Evolutionary conservation across 768 basidiomycete species (phyloP).

Genomic region (Panaeolus papilionaceus): DNA sequence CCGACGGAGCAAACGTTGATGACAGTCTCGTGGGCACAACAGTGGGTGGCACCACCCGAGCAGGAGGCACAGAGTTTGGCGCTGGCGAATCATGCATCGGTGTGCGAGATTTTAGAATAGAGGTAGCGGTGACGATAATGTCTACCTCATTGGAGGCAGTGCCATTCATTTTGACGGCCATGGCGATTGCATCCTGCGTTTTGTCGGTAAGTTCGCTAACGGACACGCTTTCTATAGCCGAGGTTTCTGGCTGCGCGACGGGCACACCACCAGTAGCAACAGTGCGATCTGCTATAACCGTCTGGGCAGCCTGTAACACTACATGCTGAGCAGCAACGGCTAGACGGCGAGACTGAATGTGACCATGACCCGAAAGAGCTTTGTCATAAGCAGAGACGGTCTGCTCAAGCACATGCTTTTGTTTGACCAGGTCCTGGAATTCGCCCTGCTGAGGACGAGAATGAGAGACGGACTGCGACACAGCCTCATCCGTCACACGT

Average conservation of each 20-base stretch:
- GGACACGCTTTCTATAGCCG: conserved; percentile 55
- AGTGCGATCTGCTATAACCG: conserved; percentile 57
- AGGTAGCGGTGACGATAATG: conserved; percentile 75
- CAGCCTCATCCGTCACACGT: conserved; percentile 76
- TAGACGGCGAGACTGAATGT: conserved; percentile 59
- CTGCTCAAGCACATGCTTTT: conserved; percentile 76
- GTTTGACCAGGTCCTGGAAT: conserved; percentile 75
- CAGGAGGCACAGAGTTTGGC: conserved; percentile 23
- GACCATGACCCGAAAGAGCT: conserved; percentile 63
- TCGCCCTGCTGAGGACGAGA: conserved; percentile 51
- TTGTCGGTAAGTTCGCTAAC: conserved; percentile 58
- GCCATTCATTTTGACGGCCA: conserved; percentile 80
- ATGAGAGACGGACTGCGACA: conserved; percentile 66
- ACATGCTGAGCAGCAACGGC: conserved; percentile 83
- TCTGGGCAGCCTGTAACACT: conserved; percentile 82
- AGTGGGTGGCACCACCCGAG: conserved; percentile 24
- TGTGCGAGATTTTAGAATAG: conserved; percentile 51
- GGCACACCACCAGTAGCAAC: conserved; percentile 45
- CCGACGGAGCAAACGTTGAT: conserved; percentile 31
- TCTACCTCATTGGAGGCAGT: conserved; percentile 79
- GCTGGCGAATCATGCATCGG: conserved; percentile 34
- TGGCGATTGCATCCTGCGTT: conserved; percentile 74
- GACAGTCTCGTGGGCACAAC: conserved; percentile 28
- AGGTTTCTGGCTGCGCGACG: conserved; percentile 43
- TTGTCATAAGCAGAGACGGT: conserved; percentile 80